A percentile compares a stretch with the other conserved stretches of the same genome.
Conservation (phyloP, 2,329 filamentous ascomycete species). For the Dothideomycetes sp. region DNA sequence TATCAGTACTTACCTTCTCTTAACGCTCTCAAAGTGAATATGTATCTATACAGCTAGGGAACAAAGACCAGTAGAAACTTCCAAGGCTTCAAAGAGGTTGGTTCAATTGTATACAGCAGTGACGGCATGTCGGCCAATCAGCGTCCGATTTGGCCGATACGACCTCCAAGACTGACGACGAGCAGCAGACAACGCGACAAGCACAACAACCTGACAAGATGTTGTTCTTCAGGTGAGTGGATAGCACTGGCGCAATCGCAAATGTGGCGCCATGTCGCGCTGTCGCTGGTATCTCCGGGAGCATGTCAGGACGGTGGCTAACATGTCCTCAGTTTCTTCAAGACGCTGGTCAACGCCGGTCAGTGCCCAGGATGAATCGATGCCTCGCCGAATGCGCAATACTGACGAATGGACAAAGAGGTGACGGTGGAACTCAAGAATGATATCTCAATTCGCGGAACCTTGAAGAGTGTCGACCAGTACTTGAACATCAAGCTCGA, state of each 20-base stretch:
- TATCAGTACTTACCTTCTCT: too few relatives aligned
- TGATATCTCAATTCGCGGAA: slow-evolving; percentile 93
- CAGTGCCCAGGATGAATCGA: background rate
- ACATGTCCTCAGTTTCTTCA: slow-evolving; percentile 1
- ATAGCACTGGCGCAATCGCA: background rate
- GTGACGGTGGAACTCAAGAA: slow-evolving; percentile 99
- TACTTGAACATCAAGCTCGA: slow-evolving; percentile 99
- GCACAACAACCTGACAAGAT: slow-evolving; percentile 17
- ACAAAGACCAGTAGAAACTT: too few relatives aligned
- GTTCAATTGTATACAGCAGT: too few relatives aligned
- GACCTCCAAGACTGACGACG: slow-evolving; percentile 1
- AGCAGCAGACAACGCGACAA: background rate
- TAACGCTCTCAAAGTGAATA: too few relatives aligned
- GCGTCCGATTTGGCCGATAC: background rate
- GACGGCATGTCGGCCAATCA: slow-evolving; percentile 9
- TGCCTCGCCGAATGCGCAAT: background rate
- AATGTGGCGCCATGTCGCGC: background rate
- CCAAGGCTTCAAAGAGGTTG: too few relatives aligned
- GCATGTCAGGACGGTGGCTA: background rate
- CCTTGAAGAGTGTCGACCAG: slow-evolving; percentile 93
- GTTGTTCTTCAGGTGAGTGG: slow-evolving; percentile 26
- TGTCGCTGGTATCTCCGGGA: background rate
- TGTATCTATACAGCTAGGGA: too few relatives aligned
- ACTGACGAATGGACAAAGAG: slow-evolving; percentile 47
- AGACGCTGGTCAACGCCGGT: too few relatives aligned